These are phyloP conservation scores for Cordyceps pruinosa DNA, from an alignment of 2,329 filamentous ascomycete genomes.

Conservation along the genomic window DNA sequence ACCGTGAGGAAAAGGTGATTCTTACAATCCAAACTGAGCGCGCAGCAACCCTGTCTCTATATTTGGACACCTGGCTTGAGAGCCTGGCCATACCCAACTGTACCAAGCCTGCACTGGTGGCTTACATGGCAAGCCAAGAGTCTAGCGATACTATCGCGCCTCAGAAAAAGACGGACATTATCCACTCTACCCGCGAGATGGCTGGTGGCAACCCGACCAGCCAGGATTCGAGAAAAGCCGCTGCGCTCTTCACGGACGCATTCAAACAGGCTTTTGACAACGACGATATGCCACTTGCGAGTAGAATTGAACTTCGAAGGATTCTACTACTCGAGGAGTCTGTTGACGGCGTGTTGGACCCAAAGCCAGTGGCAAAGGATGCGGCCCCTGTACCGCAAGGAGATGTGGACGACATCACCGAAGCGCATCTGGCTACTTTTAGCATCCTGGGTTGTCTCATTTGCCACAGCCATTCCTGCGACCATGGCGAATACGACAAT, in stretches of 20 bases:
- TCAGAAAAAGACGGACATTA: slow-evolving; percentile 46
- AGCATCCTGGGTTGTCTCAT: slow-evolving; percentile 51
- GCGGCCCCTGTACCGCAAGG: slow-evolving; percentile 25
- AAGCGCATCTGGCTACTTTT: slow-evolving; percentile 47
- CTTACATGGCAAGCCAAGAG: slow-evolving; percentile 44
- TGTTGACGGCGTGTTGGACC: slow-evolving; percentile 47
- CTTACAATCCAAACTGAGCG: slow-evolving; percentile 45
- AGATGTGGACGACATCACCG: slow-evolving; percentile 34
- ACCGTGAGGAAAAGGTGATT: slow-evolving; percentile 42
- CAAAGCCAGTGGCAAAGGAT: slow-evolving; percentile 47
- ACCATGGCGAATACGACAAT: slow-evolving; percentile 53
- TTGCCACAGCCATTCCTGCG: slow-evolving; percentile 54
- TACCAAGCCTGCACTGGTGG: slow-evolving; percentile 45
- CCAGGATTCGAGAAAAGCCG: slow-evolving; percentile 35
- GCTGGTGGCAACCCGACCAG: slow-evolving; percentile 26
- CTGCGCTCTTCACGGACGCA: slow-evolving; percentile 47
- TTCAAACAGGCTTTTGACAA: slow-evolving; percentile 50
- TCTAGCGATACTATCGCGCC: slow-evolving; percentile 44
- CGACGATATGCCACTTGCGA: slow-evolving; percentile 24
- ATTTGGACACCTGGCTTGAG: slow-evolving; percentile 48
- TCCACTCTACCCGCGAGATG: slow-evolving; percentile 40
- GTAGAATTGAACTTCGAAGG: slow-evolving; percentile 41
- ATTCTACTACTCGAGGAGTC: slow-evolving; percentile 48
- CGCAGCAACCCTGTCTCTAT: slow-evolving; percentile 44
- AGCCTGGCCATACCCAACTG: slow-evolving; percentile 44